Conservation (phyloP, 345 rosid species). For the Geranium brycei region DNA sequence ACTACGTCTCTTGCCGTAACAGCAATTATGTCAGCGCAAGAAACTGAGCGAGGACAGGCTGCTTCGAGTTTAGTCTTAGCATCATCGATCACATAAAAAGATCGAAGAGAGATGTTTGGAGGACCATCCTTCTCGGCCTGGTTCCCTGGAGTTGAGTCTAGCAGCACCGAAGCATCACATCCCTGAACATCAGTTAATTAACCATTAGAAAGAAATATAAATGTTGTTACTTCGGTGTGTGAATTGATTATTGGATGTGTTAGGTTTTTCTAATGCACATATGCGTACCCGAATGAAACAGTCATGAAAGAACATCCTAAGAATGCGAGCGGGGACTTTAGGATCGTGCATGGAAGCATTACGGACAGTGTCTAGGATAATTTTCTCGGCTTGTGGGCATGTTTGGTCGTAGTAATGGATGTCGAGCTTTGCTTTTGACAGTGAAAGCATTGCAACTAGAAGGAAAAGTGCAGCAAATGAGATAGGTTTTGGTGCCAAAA, state of each 20-base stretch:
- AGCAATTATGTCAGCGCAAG: slow-evolving; percentile 62
- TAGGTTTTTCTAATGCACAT: too few relatives aligned
- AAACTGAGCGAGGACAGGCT: slow-evolving; percentile 53
- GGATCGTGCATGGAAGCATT: slow-evolving; percentile 57
- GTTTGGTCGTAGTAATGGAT: slow-evolving; percentile 48
- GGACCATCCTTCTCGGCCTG: slow-evolving; percentile 87
- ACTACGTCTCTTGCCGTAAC: slow-evolving; percentile 77
- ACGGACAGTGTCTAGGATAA: slow-evolving; percentile 37
- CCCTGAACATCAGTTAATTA: slow-evolving; percentile 25
- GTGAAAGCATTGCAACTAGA: slow-evolving; percentile 17
- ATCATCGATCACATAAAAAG: slow-evolving; percentile 69
- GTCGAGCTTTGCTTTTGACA: slow-evolving; percentile 29
- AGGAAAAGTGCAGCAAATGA: neutral
- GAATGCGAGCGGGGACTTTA: slow-evolving; percentile 70
- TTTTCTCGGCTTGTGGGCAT: slow-evolving; percentile 60
- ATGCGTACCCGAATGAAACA: slow-evolving; percentile 61
- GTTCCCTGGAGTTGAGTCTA: slow-evolving; percentile 44
- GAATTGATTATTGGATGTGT: too few relatives aligned
- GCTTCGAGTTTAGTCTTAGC: slow-evolving; percentile 58
- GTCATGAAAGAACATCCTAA: slow-evolving; percentile 87
- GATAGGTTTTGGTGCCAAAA: slow-evolving; percentile 5
- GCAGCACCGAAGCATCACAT: slow-evolving; percentile 69
- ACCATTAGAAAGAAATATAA: neutral
- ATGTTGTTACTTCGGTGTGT: too few relatives aligned
- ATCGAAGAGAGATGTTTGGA: slow-evolving; percentile 55